Percentiles rank a stretch among this genome's conserved stretches.
Conservation (phyloP, 2,329 filamentous ascomycete species). For the Talaromyces atroroseus region DNA sequence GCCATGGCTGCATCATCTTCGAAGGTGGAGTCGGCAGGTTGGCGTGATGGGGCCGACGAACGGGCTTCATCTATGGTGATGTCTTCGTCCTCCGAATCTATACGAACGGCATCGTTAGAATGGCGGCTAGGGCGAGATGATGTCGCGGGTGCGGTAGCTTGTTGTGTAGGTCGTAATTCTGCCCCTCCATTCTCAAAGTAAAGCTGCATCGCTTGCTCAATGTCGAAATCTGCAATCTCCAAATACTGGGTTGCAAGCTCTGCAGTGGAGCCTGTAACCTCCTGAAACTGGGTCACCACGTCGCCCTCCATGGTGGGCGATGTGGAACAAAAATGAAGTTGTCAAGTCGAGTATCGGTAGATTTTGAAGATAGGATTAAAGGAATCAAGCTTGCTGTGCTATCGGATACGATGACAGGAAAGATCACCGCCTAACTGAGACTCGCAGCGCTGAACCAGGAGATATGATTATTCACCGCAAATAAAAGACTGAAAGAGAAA, state of each 20-base stretch:
- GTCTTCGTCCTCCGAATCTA: conserved; percentile 69
- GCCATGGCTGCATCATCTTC: conserved; percentile 95
- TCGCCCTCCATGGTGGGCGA: conserved; percentile 59
- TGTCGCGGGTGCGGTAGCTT: conserved; percentile 23
- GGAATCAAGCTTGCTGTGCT: background rate
- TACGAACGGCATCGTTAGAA: conserved; percentile 59
- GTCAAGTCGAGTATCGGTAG: background rate
- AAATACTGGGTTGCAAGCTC: conserved; percentile 77
- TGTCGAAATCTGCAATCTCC: conserved; percentile 73
- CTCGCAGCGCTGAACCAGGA: background rate
- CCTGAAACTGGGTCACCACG: conserved; percentile 67
- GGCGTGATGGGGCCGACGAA: conserved; percentile 24
- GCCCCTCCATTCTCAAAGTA: conserved; percentile 82
- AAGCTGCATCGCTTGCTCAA: conserved; percentile 80
- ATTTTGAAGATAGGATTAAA: background rate
- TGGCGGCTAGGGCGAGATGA: conserved; percentile 33
- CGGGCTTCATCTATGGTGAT: conserved; percentile 40
- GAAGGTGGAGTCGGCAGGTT: conserved; percentile 47
- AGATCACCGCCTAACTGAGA: background rate
- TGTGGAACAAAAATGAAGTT: background rate
- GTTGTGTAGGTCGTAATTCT: conserved; percentile 39
- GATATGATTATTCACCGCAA: background rate
- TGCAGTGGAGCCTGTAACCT: conserved; percentile 70
- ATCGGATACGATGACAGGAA: background rate
- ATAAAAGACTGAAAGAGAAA: background rate